Base-by-base conservation (phyloP, 148 eudicot genomes). In the Chenopodium quinoa region DNA sequence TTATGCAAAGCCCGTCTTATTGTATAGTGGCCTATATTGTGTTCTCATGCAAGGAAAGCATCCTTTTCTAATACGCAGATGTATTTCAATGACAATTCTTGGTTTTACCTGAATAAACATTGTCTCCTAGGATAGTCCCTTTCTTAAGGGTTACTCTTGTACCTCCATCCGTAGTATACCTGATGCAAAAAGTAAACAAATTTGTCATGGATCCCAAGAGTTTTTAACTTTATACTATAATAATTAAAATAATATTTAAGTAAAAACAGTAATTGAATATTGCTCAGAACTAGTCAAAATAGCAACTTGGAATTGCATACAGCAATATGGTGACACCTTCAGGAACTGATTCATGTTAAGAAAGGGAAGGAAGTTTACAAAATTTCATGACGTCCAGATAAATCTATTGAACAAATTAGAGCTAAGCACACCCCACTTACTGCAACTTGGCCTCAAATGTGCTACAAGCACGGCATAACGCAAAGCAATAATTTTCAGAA, bases 91-190 rank as follows among this genome's bases (percentile, higher is more conserved):
- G 62, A 23, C 19, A 31, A 44, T 75, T 80, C 32, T 75, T 32
- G 20, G 64, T 48, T 80, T 84, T 47, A 96, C 99, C 99, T 82
- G 98, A 88, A 84, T 88, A 96, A 77, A 96, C 93, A 81, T 84
- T 58, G 83, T 88, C 87, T 82, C 92, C 93, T 7, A 79, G 88
- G 81, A 96, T 88, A 56, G 99, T 93, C 86, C 99, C 99, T 89
- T 91, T 96, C 89, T 91, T 88, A 75, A 96, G 97, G 86, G 77
- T 82, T 82, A 86, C 90, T 82, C 89, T 88, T 50, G 93, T 78
- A 75, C 99, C 99, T 84, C 99, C 97, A 84, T 96, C 93, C 63
- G 99, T 96, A 54, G 99, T 96, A 87, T 96, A 96, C 90, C 99
- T 96, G 82, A 81, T 82, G 62, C 37, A 81, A 76, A 40, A 81